These are phyloP conservation scores for Baorangia bicolor DNA, from an alignment of 768 basidiomycete genomes.

Conservation along the genomic window DNA sequence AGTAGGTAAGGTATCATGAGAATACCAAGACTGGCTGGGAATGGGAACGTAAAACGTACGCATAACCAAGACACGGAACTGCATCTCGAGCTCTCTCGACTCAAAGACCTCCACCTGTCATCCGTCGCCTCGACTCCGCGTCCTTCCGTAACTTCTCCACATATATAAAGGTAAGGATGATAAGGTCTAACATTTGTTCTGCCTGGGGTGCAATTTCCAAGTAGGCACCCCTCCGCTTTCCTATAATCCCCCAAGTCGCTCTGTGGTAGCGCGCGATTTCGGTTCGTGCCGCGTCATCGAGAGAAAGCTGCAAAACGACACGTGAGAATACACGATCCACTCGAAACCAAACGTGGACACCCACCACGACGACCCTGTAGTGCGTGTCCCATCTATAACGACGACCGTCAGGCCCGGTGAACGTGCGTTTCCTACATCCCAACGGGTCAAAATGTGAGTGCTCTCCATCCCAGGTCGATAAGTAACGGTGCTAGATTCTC, in stretches of 20 bases:
- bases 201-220: conserved; percentile 24
- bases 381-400: conserved; percentile 34
- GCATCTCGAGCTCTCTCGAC: neutral
- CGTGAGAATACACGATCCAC: neutral
- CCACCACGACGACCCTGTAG: conserved; percentile 8
- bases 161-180: conserved; percentile 31
- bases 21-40: neutral
- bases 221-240: conserved; percentile 17
- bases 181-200: conserved; percentile 25
- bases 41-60: neutral
- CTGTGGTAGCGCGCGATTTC: conserved; percentile 24
- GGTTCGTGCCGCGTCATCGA: conserved; percentile 13
- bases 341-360: neutral
- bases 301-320: conserved; percentile 12
- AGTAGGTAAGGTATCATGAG: neutral
- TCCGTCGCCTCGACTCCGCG: conserved; percentile 13
- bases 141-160: conserved; percentile 32
- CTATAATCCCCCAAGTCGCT: conserved; percentile 25
- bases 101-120: conserved; percentile 16
- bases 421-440: conserved; percentile 23
- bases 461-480: neutral
- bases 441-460: neutral
- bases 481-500: neutral
- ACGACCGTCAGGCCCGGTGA: conserved; percentile 33
- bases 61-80: neutral